A percentile compares a stretch with the other conserved stretches of the same genome.
phyloP scores from a whole-genome alignment of 1,284 basidiomycete genomes.

The Puccinia triticina region DNA sequence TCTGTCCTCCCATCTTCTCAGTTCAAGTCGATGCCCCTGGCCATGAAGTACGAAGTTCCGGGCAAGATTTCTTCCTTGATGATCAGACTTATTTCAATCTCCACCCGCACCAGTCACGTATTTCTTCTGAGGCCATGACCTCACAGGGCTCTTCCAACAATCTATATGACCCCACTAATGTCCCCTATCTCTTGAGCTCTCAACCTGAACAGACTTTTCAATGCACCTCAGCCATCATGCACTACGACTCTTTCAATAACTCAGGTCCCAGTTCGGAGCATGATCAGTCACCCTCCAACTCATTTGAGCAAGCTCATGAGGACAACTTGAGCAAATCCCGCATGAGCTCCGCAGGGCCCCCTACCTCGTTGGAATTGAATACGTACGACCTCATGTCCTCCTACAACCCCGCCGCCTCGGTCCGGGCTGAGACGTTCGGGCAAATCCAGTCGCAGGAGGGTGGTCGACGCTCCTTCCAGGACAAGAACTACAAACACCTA shows the following conservation, averaged over 20 bases:
- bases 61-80: neutral
- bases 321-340: neutral
- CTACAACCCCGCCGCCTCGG: neutral
- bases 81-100: slow-evolving; percentile 16
- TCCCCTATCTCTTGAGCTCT: neutral
- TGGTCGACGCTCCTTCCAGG: slow-evolving; percentile 1
- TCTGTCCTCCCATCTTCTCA: slow-evolving; percentile 26
- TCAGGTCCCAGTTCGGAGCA: too few relatives aligned
- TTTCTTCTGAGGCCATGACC: neutral
- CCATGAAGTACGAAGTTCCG: neutral
- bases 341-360: too few relatives aligned
- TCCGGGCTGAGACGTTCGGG: neutral
- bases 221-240: neutral
- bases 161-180: neutral
- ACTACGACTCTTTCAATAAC: neutral
- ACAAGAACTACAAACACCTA: slow-evolving; percentile 21
- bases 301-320: neutral
- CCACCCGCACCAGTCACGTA: neutral
- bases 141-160: neutral
- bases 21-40: slow-evolving; percentile 26
- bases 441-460: neutral
- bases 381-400: neutral
- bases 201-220: neutral
- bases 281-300: neutral
- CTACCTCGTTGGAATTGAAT: neutral